Evolutionary conservation across 306 rosid species (phyloP).

Genomic region (Cercis canadensis): DNA sequence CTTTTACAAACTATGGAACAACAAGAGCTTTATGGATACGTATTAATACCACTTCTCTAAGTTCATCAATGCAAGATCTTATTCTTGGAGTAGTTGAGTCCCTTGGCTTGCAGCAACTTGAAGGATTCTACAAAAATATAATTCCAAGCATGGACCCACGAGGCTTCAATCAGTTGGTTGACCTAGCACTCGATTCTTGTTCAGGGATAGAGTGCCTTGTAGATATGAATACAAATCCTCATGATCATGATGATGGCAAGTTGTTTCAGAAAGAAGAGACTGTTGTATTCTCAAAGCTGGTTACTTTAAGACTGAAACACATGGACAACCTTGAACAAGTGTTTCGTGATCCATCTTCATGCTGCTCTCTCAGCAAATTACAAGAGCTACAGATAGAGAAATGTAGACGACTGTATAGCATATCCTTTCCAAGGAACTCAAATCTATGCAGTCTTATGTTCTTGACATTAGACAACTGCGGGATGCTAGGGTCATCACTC

Average conservation of each 20-base stretch:
- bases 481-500: not conserved
- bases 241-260: no score
- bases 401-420: conserved; percentile 5
- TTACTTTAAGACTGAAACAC: not conserved
- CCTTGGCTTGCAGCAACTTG: not conserved
- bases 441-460: conserved; percentile 27
- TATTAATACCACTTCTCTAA: not conserved
- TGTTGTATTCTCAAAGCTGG: not conserved
- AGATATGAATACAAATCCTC: not conserved
- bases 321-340: not conserved
- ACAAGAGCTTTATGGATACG: not conserved
- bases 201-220: not conserved
- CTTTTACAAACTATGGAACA: no score
- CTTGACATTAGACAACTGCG: not conserved
- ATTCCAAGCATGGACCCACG: not conserved
- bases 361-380: conserved; percentile 25
- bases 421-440: conserved; percentile 30
- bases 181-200: not conserved
- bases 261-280: no score
- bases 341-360: no score
- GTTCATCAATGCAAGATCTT: not conserved
- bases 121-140: not conserved
- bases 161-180: not conserved
- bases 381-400: not conserved
- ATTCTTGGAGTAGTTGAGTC: not conserved